A percentile compares a stretch with the other conserved stretches of the same genome.
These are phyloP conservation scores for Hippophae tibetana DNA, from an alignment of 306 rosid species.

Conservation along the genomic window DNA sequence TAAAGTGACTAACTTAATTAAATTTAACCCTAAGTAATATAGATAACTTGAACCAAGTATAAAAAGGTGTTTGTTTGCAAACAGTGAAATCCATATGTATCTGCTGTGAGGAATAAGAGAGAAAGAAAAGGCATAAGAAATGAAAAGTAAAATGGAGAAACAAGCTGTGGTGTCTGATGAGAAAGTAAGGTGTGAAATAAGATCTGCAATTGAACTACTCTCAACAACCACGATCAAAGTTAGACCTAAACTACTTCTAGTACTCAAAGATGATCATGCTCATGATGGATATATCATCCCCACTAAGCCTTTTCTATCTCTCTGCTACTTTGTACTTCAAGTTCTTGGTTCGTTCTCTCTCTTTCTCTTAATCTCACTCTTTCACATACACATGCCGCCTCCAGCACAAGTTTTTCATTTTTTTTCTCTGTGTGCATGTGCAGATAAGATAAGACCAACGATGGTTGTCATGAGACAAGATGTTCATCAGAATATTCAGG, in stretches of 20 bases:
- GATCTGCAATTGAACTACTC: slow-evolving; percentile 51
- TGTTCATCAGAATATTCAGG: slow-evolving; percentile 35
- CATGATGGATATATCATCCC: slow-evolving; percentile 22
- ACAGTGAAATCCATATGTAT: no score
- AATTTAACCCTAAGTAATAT: no score
- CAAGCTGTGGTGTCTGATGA: no score
- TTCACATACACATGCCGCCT: not conserved
- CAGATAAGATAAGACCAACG: slow-evolving; percentile 80
- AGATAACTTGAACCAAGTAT: no score
- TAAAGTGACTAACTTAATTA: no score
- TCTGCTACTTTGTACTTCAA: slow-evolving; percentile 45
- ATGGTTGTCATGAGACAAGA: slow-evolving; percentile 76
- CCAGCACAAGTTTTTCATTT: not conserved
- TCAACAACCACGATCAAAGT: slow-evolving; percentile 18
- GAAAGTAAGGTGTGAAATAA: slow-evolving; percentile 23
- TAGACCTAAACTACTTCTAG: slow-evolving; percentile 13
- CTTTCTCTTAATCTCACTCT: not conserved
- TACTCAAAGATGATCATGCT: slow-evolving; percentile 16
- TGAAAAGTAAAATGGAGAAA: no score
- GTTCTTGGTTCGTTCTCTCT: slow-evolving; percentile 47
- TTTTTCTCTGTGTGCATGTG: slow-evolving; percentile 2
- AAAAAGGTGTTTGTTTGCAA: no score
- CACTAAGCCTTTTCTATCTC: slow-evolving; percentile 46
- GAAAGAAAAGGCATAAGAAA: no score
- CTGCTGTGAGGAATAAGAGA: no score